Conservation (phyloP, 257 asterid genomes). For the Apocynum venetum region DNA sequence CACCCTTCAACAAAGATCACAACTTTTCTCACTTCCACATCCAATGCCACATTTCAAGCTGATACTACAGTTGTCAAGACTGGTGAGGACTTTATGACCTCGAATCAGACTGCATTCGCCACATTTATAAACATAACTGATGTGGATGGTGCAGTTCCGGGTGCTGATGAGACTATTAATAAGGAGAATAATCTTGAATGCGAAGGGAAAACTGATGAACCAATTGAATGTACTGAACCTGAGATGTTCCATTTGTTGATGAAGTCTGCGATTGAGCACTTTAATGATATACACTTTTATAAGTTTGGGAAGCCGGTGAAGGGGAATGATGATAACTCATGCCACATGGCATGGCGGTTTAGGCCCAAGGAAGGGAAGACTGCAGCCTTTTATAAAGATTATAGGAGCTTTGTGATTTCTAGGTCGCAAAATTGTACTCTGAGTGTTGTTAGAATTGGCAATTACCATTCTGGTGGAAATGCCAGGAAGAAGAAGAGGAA, state of each 20-base stretch:
- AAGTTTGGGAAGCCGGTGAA: slow-evolving; percentile 75
- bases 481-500: slow-evolving; percentile 64
- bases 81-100: slow-evolving; percentile 83
- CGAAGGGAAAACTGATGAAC: slow-evolving; percentile 41
- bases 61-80: slow-evolving; percentile 74
- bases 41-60: slow-evolving; percentile 75
- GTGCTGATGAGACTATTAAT: neutral
- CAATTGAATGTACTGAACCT: slow-evolving; percentile 71
- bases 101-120: slow-evolving; percentile 68
- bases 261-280: slow-evolving; percentile 65
- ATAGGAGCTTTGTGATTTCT: slow-evolving; percentile 51
- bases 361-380: slow-evolving; percentile 71
- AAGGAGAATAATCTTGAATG: slow-evolving; percentile 29
- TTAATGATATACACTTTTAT: slow-evolving; percentile 62
- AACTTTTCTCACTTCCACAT: slow-evolving; percentile 60
- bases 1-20: slow-evolving; percentile 86
- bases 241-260: slow-evolving; percentile 75
- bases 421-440: slow-evolving; percentile 59
- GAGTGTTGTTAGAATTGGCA: slow-evolving; percentile 64
- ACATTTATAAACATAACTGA: slow-evolving; percentile 74
- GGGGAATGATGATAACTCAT: slow-evolving; percentile 55
- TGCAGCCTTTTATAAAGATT: slow-evolving; percentile 60
- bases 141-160: slow-evolving; percentile 45
- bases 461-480: slow-evolving; percentile 81
- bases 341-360: slow-evolving; percentile 96